A percentile compares a stretch with the other conserved stretches of the same genome.
Evolutionary conservation across 2,329 filamentous ascomycete species (phyloP).

Genomic region (Nakataea oryzae): DNA sequence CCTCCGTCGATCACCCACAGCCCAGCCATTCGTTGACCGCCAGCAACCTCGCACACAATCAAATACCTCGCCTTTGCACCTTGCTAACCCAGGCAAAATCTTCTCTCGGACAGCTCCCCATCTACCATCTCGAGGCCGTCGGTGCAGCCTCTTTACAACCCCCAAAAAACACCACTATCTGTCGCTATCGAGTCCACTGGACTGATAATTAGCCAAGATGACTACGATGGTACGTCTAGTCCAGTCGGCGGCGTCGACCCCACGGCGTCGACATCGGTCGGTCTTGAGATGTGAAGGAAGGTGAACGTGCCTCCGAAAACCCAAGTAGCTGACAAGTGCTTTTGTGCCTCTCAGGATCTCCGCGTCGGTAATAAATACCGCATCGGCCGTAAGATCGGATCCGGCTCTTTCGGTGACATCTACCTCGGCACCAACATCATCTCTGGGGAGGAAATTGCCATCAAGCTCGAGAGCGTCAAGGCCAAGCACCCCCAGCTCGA

Average conservation of each 20-base stretch:
- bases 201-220: slow-evolving; percentile 24
- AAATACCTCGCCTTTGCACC: not conserved
- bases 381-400: slow-evolving; percentile 98
- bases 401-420: slow-evolving; percentile 95
- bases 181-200: not conserved
- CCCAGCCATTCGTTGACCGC: not conserved
- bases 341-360: slow-evolving; percentile 58
- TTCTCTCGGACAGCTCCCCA: not conserved
- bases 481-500: slow-evolving; percentile 98
- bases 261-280: not conserved
- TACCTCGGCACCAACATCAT: slow-evolving; percentile 99
- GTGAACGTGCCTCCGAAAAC: too few relatives aligned
- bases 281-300: too few relatives aligned
- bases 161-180: not conserved
- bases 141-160: not conserved
- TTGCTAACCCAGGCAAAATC: not conserved
- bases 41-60: not conserved
- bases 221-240: slow-evolving; percentile 37
- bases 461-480: slow-evolving; percentile 99
- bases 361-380: slow-evolving; percentile 99
- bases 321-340: slow-evolving; percentile 4
- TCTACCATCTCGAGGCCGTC: not conserved
- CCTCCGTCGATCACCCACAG: not conserved
- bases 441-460: slow-evolving; percentile 97
- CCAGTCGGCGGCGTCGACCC: not conserved